Evolutionary conservation across 768 basidiomycete genomes (phyloP).

Genomic region (Mrakia gelida): DNA sequence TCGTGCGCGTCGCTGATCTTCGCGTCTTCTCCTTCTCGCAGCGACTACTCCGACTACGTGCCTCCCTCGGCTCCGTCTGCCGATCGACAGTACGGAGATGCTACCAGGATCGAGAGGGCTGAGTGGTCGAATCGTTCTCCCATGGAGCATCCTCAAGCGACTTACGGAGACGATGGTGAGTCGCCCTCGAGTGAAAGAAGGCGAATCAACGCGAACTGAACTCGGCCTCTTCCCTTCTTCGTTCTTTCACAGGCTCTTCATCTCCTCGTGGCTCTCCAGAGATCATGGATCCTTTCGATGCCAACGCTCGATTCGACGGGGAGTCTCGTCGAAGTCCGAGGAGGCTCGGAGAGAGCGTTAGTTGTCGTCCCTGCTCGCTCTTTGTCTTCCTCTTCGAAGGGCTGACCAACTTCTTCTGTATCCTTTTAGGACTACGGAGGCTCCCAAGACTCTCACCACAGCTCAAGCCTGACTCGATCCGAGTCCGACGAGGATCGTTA

Average conservation of each 20-base stretch:
- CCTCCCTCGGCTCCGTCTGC: slow-evolving; percentile 7
- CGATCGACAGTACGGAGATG: slow-evolving; percentile 21
- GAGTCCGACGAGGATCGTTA: slow-evolving; percentile 24
- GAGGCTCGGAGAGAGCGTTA: slow-evolving; percentile 19
- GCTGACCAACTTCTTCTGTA: too few relatives aligned
- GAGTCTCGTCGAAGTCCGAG: slow-evolving; percentile 15
- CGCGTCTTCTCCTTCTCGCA: neutral
- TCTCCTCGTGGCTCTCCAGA: slow-evolving; percentile 8
- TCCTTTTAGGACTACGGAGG: too few relatives aligned
- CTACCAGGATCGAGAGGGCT: slow-evolving; percentile 28
- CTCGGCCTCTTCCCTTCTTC: too few relatives aligned
- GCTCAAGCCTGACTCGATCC: neutral
- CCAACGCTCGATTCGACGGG: slow-evolving; percentile 15
- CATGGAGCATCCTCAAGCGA: slow-evolving; percentile 23
- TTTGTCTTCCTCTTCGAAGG: too few relatives aligned
- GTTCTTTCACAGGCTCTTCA: neutral
- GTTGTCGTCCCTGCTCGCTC: neutral
- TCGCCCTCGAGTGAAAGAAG: neutral
- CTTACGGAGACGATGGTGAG: slow-evolving; percentile 17
- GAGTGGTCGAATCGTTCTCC: slow-evolving; percentile 26
- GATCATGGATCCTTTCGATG: slow-evolving; percentile 27
- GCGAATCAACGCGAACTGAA: too few relatives aligned
- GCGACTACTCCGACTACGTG: slow-evolving; percentile 32
- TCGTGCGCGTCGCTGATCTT: neutral
- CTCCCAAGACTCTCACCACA: too few relatives aligned